Evolutionary conservation across 2,329 filamentous ascomycete genomes (phyloP).

Genomic region (Calonectria pauciramosa): DNA sequence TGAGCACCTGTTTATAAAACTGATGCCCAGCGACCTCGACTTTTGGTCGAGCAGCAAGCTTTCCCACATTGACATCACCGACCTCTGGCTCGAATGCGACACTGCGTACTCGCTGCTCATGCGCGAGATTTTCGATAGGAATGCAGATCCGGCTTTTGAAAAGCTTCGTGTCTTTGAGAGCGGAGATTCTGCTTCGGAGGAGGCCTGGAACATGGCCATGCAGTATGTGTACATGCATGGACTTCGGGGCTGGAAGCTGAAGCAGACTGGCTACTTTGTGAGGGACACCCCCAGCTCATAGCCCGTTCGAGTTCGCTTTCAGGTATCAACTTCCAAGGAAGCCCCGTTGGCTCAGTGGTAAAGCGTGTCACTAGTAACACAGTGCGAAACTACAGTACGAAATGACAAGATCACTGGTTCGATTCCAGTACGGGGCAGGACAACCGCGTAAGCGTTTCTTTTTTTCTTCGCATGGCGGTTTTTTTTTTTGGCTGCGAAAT

Average conservation of each 20-base stretch:
- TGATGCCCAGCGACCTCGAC: conserved; percentile 55
- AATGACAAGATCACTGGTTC: conserved; percentile 32
- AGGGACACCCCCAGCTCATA: conserved; percentile 25
- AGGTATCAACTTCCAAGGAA: neutral
- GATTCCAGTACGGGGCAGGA: conserved; percentile 31
- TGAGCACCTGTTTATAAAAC: conserved; percentile 67
- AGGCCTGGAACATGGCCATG: conserved; percentile 62
- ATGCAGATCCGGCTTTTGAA: conserved; percentile 51
- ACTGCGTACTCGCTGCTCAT: conserved; percentile 64
- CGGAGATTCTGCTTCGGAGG: conserved; percentile 60
- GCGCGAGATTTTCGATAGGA: conserved; percentile 52
- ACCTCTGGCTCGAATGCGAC: conserved; percentile 68
- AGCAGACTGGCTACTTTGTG: conserved; percentile 61
- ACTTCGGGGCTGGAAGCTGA: conserved; percentile 58
- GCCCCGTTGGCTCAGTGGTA: conserved; percentile 31
- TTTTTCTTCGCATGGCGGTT: neutral
- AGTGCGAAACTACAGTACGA: neutral
- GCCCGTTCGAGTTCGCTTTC: neutral
- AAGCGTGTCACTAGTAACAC: conserved; percentile 27
- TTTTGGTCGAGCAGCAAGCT: conserved; percentile 54
- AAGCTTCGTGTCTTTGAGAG: conserved; percentile 63
- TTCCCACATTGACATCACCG: conserved; percentile 56
- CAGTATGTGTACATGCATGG: conserved; percentile 55
- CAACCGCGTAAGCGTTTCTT: neutral
- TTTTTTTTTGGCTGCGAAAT: neutral